Evolutionary conservation across 106 monocot genomes (phyloP), one percentile per base, ranked within the genome.

Genomic region (Phalaenopsis equestris): DNA sequence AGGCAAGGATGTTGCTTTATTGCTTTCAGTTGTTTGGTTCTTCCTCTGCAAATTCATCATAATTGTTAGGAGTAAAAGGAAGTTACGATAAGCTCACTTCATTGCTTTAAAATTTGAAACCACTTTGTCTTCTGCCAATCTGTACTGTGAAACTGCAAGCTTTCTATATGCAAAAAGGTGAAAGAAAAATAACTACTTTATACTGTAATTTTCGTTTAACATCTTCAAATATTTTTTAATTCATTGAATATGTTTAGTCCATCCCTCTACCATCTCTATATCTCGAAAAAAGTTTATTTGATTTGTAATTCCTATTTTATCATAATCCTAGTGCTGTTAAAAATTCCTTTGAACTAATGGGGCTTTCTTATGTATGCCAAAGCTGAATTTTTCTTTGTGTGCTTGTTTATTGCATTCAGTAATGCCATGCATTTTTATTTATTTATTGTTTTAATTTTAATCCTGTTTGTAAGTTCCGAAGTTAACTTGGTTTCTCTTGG

Each of bases 1-100:
- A 39, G 88, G 91, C 7, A 84, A 82, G 72, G n/a, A 73, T 45
- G 48, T 79, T 21, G 91, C 91, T 6, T 75, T 91, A 17, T 21
- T 56, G 16, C 42, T 87, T 23, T 85, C 88, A 24, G 10, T 86
- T 12, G 24, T 30, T 48, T 88, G 80, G 68, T 88, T 37, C 77
- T 52, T 85, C 55, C 24, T 84, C 73, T 56, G 43, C 70, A 81
- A 49, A 70, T 77, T 55, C 38, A 56, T 55, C 56, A 39, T 43
- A 67, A 36, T 41, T 0, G 30, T 72, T 83, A 83, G 61, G 79
- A 52, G 12, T 52, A 70, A 77, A 52, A 49, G 81, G 75, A 79
- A 65, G 76, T 7, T 77, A 45, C 19, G 21, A 42, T 7, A 12
- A 75, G 72, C 41, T 41, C 16, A 16, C 39, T 39, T 41, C 72